phyloP scores from a whole-genome alignment of 2,329 filamentous ascomycete species.

The Arthroderma sp. region DNA sequence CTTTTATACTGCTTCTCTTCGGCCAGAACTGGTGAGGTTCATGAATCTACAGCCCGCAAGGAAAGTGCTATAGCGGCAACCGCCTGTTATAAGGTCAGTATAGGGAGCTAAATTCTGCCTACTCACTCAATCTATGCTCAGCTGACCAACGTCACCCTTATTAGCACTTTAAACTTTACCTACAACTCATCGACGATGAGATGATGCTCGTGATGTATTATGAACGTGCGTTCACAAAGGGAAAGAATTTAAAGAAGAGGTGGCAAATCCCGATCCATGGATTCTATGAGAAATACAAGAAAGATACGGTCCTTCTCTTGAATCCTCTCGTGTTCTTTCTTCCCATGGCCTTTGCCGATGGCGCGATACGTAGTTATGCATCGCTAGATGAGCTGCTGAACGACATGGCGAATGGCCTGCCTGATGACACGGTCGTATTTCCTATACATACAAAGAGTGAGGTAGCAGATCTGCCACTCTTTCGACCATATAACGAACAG shows the following conservation, averaged over 20 bases:
- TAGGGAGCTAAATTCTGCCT: no score
- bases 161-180: conserved; percentile 26
- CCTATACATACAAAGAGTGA: not conserved
- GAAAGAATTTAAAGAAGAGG: not conserved
- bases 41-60: conserved; percentile 3
- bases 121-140: not conserved
- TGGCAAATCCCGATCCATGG: not conserved
- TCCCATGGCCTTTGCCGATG: not conserved
- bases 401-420: not conserved
- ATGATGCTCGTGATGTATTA: conserved; percentile 13
- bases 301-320: not conserved
- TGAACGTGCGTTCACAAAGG: not conserved
- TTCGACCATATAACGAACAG: no score
- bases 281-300: not conserved
- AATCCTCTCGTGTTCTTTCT: not conserved
- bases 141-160: not conserved
- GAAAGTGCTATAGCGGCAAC: not conserved
- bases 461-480: not conserved
- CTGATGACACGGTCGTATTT: not conserved
- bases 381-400: not conserved
- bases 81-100: conserved; percentile 3
- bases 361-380: not conserved
- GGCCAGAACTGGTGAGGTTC: conserved; percentile 4
- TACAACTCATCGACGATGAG: conserved; percentile 10
- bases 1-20: conserved; percentile 5